Conservation (phyloP, 192 early-diverging fungal species). For the Bifiguratus adelaidae region DNA sequence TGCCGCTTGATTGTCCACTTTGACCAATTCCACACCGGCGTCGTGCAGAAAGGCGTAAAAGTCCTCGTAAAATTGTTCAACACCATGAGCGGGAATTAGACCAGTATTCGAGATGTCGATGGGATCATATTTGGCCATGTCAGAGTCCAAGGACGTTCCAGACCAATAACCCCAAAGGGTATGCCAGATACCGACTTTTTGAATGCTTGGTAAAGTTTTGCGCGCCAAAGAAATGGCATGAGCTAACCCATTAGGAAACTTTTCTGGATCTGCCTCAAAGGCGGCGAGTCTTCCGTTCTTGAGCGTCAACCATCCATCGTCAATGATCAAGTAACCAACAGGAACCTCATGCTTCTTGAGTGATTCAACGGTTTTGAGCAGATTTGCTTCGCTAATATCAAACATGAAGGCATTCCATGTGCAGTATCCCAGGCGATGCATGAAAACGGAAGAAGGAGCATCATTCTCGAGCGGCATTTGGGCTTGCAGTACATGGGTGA, state of each 20-base stretch:
- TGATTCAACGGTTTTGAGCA: conserved; percentile 3
- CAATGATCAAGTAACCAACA: conserved; percentile 26
- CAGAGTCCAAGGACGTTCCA: conserved; percentile 25
- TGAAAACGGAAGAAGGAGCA: not conserved
- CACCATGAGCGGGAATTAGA: conserved; percentile 9
- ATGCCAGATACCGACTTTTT: conserved; percentile 42
- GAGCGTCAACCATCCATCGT: conserved; percentile 43
- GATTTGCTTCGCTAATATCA: not conserved
- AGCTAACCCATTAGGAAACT: conserved; percentile 33
- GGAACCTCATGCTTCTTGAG: conserved; percentile 3
- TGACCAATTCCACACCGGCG: conserved; percentile 38
- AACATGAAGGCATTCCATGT: conserved; percentile 10
- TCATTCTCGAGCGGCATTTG: no score
- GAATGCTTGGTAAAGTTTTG: conserved; percentile 11
- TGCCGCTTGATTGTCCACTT: conserved; percentile 40
- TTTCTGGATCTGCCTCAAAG: conserved; percentile 18
- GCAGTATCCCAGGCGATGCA: conserved; percentile 6
- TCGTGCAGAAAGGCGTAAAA: conserved; percentile 33
- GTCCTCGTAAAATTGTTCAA: conserved; percentile 29
- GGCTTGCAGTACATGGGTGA: not conserved
- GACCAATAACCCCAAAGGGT: conserved; percentile 48
- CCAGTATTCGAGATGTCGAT: conserved; percentile 6
- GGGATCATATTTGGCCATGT: conserved; percentile 10
- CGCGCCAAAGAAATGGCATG: conserved; percentile 9
- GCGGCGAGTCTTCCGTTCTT: conserved; percentile 11